Conservation (phyloP, 768 basidiomycete genomes). For the Auricularia cornea region DNA sequence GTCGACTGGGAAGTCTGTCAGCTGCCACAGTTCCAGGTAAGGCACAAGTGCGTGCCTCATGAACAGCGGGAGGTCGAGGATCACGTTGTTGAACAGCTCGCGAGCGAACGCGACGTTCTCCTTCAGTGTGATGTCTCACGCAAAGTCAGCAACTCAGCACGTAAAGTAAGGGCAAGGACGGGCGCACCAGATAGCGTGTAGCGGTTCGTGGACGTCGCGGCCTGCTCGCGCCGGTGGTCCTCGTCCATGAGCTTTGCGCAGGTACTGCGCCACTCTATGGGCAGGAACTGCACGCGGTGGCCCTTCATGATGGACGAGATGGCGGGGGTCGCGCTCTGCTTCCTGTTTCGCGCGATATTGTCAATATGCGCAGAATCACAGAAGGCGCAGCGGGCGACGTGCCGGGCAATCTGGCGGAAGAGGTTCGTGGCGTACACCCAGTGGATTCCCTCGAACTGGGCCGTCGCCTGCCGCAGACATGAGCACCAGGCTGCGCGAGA, state of each 20-base stretch:
- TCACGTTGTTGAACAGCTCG: constrained; percentile 33
- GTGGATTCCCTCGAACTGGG: constrained; percentile 32
- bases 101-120: constrained; percentile 33
- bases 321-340: constrained; percentile 30
- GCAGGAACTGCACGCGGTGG: constrained; percentile 31
- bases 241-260: constrained; percentile 25
- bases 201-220: constrained; percentile 28
- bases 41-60: constrained; percentile 22
- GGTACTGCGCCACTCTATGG: constrained; percentile 35
- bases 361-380: background rate
- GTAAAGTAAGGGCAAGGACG: background rate
- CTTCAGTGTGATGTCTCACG: constrained; percentile 33
- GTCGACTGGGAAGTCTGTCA: constrained; percentile 14
- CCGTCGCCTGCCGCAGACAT: constrained; percentile 11
- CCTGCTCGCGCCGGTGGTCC: constrained; percentile 27
- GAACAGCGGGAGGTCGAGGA: constrained; percentile 35
- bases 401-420: constrained; percentile 29
- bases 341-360: constrained; percentile 12
- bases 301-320: constrained; percentile 31
- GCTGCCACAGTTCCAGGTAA: background rate
- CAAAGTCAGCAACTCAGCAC: constrained; percentile 12
- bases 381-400: background rate
- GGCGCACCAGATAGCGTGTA: background rate
- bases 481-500: too few relatives aligned
- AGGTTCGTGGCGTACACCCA: constrained; percentile 36